These are phyloP conservation scores for Gymnopus androsaceus DNA, from an alignment of 1,284 basidiomycete species.

Conservation along the genomic window DNA sequence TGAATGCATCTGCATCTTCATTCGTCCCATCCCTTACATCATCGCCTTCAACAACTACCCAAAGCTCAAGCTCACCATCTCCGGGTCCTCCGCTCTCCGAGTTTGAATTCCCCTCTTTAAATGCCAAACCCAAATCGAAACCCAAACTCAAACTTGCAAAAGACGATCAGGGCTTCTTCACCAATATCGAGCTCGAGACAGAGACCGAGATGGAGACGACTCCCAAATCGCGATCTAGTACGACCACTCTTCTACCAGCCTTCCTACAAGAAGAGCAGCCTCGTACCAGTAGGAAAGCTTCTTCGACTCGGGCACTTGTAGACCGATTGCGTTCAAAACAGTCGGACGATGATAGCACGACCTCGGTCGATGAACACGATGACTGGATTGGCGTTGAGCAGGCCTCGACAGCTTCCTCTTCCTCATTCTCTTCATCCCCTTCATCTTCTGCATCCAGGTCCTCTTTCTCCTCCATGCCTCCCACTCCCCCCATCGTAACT, in stretches of 20 bases:
- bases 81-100: constrained; percentile 32
- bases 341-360: too few species aligned
- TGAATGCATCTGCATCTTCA: constrained; percentile 44
- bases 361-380: constrained; percentile 34
- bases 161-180: constrained; percentile 45
- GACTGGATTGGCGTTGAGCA: constrained; percentile 37
- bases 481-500: constrained; percentile 16
- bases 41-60: constrained; percentile 20
- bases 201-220: not conserved
- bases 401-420: constrained; percentile 20
- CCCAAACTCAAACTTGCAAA: constrained; percentile 40
- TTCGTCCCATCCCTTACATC: constrained; percentile 37
- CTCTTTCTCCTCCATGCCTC: constrained; percentile 20
- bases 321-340: constrained; percentile 36
- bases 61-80: constrained; percentile 19
- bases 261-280: constrained; percentile 43
- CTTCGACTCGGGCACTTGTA: constrained; percentile 46
- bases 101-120: constrained; percentile 42
- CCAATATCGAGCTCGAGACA: constrained; percentile 35
- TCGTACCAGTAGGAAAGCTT: constrained; percentile 34
- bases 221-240: constrained; percentile 19
- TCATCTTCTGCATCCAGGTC: not conserved
- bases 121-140: constrained; percentile 23
- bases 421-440: constrained; percentile 7
- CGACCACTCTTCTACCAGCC: constrained; percentile 34